Evolutionary conservation across 164 flowering plant species (phyloP).

Genomic region (Kingdonia uniflora): DNA sequence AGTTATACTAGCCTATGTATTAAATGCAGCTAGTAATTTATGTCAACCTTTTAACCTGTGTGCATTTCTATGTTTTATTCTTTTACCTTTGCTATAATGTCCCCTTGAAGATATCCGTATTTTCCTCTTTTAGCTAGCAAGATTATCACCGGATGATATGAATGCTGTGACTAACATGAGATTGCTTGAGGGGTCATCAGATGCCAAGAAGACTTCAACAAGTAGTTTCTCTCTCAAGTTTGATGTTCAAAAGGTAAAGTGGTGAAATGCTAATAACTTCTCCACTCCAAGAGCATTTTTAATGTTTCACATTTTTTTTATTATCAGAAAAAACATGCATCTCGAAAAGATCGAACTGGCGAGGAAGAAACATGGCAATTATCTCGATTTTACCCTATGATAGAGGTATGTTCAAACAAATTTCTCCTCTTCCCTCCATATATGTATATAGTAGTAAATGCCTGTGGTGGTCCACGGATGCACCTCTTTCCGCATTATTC

Average conservation of each 20-base stretch:
- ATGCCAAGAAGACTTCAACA: constrained; percentile 45
- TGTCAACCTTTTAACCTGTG: too few species aligned
- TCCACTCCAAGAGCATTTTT: background rate
- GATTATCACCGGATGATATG: constrained; percentile 71
- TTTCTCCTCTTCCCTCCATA: background rate
- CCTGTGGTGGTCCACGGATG: too few species aligned
- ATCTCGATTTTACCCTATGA: constrained; percentile 84
- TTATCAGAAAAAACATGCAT: constrained; percentile 58
- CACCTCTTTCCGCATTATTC: too few species aligned
- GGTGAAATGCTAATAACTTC: too few species aligned
- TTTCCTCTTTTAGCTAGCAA: constrained; percentile 53
- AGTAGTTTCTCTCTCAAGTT: constrained; percentile 80
- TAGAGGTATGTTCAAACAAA: constrained; percentile 53
- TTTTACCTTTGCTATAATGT: too few species aligned
- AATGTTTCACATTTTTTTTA: background rate
- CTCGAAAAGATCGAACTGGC: constrained; percentile 66
- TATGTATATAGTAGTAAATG: too few species aligned
- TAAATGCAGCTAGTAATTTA: too few species aligned
- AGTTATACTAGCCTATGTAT: too few species aligned
- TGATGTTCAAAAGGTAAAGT: constrained; percentile 68
- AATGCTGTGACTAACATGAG: constrained; percentile 71
- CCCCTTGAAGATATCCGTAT: too few species aligned
- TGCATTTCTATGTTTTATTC: too few species aligned
- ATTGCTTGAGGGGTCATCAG: constrained; percentile 50
- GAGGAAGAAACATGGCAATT: constrained; percentile 84